Percentiles rank a stretch among this genome's conserved stretches.
Conservation (phyloP, 306 rosid genomes). For the Quercus engelmannii region DNA sequence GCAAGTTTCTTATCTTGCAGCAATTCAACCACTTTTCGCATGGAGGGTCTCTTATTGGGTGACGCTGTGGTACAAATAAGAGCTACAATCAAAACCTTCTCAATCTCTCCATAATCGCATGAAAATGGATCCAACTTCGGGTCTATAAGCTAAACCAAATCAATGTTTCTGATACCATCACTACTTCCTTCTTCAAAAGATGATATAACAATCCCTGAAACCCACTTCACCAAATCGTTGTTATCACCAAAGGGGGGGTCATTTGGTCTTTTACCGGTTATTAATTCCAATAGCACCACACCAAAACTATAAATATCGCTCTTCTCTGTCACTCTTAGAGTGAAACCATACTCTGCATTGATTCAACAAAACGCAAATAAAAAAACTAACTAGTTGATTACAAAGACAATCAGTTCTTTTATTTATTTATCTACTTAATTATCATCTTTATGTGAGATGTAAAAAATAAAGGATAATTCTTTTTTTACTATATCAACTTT, state of each 20-base stretch:
- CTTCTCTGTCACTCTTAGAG: conserved; percentile 69
- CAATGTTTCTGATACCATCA: neutral
- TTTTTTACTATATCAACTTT: too few relatives aligned
- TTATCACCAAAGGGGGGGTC: conserved; percentile 67
- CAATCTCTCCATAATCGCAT: conserved; percentile 49
- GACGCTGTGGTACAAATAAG: conserved; percentile 59
- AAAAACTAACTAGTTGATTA: neutral
- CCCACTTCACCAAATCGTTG: conserved; percentile 76
- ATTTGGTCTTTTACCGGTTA: conserved; percentile 76
- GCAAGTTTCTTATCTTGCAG: conserved; percentile 46
- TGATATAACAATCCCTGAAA: conserved; percentile 40
- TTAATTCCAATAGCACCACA: conserved; percentile 66
- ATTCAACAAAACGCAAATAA: neutral
- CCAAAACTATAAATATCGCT: conserved; percentile 88
- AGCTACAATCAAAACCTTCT: conserved; percentile 63
- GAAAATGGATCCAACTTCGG: conserved; percentile 39
- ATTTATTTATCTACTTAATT: too few relatives aligned
- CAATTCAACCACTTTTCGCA: conserved; percentile 75
- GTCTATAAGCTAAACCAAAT: conserved; percentile 46
- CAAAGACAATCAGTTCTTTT: too few relatives aligned
- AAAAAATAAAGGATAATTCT: too few relatives aligned
- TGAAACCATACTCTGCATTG: conserved; percentile 58
- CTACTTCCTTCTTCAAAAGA: conserved; percentile 11
- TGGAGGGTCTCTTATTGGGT: conserved; percentile 73
- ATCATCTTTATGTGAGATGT: too few relatives aligned